Evolutionary conservation across 169 alveolate genomes (phyloP).

Genomic region (Plasmodium berghei): DNA sequence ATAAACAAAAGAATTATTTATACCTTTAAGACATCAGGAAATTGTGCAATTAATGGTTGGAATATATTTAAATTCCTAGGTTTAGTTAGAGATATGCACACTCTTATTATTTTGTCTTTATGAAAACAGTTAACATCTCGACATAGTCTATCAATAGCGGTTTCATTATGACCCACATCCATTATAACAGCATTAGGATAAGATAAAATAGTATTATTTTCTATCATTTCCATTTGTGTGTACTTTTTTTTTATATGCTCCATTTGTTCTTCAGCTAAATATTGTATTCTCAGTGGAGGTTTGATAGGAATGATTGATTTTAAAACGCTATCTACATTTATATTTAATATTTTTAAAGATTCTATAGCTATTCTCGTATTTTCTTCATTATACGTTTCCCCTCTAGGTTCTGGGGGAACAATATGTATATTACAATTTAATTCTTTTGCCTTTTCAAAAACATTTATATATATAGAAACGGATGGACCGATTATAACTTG

Average conservation of each 20-base stretch:
- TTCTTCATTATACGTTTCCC: constrained; percentile 80
- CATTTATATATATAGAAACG: constrained; percentile 78
- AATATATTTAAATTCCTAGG: constrained; percentile 40
- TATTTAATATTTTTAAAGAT: constrained; percentile 61
- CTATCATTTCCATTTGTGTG: neutral
- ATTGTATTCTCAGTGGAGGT: constrained; percentile 78
- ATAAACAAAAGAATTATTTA: neutral
- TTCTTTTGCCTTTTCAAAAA: constrained; percentile 70
- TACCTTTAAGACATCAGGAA: constrained; percentile 38
- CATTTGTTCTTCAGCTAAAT: constrained; percentile 79
- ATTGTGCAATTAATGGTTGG: constrained; percentile 56
- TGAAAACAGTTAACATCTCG: constrained; percentile 72
- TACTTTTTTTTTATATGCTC: constrained; percentile 20
- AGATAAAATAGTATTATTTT: neutral
- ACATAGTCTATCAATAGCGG: constrained; percentile 88
- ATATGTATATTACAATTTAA: constrained; percentile 36
- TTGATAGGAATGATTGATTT: constrained; percentile 73
- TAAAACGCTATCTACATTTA: constrained; percentile 33
- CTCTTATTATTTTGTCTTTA: constrained; percentile 31
- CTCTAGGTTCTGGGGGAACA: constrained; percentile 57
- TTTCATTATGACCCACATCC: constrained; percentile 92
- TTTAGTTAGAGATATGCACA: constrained; percentile 52
- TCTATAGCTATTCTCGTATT: constrained; percentile 79
- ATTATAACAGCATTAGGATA: constrained; percentile 82
- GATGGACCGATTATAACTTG: constrained; percentile 92